Evolutionary conservation across 257 asterid species (phyloP).

Genomic region (Nicotiana otophora): DNA sequence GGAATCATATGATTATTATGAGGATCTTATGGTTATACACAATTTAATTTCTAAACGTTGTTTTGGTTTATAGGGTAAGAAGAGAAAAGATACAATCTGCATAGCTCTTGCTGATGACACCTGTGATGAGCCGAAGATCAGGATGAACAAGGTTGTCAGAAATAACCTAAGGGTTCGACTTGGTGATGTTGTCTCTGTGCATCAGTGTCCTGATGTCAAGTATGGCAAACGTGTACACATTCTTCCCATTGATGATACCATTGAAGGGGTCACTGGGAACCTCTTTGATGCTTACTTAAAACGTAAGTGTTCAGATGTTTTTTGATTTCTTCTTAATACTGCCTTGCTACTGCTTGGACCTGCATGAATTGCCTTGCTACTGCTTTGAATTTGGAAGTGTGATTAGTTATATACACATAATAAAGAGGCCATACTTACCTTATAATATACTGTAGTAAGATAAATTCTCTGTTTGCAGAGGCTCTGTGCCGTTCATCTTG

Average conservation of each 20-base stretch:
- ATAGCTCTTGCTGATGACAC: conserved; percentile 66
- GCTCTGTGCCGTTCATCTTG: neutral
- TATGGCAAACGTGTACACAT: conserved; percentile 85
- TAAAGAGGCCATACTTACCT: neutral
- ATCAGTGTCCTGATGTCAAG: conserved; percentile 62
- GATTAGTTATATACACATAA: neutral
- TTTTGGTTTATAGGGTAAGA: conserved; percentile 44
- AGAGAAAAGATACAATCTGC: conserved; percentile 60
- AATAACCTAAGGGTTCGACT: conserved; percentile 56
- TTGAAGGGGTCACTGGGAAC: conserved; percentile 69
- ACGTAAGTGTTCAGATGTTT: conserved; percentile 35
- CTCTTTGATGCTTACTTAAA: conserved; percentile 59
- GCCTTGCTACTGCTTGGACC: neutral
- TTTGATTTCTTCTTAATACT: neutral
- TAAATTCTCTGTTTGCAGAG: neutral
- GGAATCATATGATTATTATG: neutral
- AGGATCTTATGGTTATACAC: neutral
- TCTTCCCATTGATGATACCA: conserved; percentile 69
- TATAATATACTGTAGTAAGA: neutral
- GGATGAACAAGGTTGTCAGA: conserved; percentile 74
- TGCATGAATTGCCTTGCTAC: neutral
- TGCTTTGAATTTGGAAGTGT: neutral
- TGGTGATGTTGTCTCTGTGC: conserved; percentile 71
- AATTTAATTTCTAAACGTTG: neutral
- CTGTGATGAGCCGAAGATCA: conserved; percentile 56